Conservation (phyloP, 192 early-diverging fungal genomes). For the Dissophora ornata region DNA sequence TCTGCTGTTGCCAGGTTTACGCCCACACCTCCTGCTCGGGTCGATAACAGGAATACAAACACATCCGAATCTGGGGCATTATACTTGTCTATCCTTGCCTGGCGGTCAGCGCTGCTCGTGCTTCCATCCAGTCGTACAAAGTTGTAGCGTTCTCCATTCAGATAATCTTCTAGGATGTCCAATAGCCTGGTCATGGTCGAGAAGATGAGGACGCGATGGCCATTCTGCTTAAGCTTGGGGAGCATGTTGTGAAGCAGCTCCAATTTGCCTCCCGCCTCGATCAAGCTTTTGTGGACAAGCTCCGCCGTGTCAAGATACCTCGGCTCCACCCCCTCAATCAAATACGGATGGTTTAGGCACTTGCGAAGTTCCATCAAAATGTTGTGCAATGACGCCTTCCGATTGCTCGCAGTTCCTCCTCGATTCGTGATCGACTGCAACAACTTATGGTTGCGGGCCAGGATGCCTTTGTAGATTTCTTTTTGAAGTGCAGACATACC, state of each 20-base stretch:
- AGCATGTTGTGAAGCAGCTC: slow-evolving; percentile 74
- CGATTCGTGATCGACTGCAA: slow-evolving; percentile 61
- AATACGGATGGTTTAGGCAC: slow-evolving; percentile 77
- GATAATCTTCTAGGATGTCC: slow-evolving; percentile 82
- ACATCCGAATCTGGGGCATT: slow-evolving; percentile 70
- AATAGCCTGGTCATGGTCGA: slow-evolving; percentile 87
- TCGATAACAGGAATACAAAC: slow-evolving; percentile 76
- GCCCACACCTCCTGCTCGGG: slow-evolving; percentile 81
- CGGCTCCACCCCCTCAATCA: slow-evolving; percentile 67
- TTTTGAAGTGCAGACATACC: slow-evolving; percentile 75
- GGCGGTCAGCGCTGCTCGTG: slow-evolving; percentile 60
- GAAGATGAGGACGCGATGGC: slow-evolving; percentile 83
- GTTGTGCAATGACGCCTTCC: slow-evolving; percentile 54
- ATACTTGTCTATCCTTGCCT: slow-evolving; percentile 71
- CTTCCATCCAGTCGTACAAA: slow-evolving; percentile 78
- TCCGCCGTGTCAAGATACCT: slow-evolving; percentile 42
- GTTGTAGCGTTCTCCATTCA: slow-evolving; percentile 61
- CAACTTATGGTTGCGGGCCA: slow-evolving; percentile 64
- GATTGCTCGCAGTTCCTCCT: slow-evolving; percentile 35
- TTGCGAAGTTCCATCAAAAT: slow-evolving; percentile 78
- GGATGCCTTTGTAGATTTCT: slow-evolving; percentile 73
- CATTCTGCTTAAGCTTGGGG: slow-evolving; percentile 65
- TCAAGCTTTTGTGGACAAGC: slow-evolving; percentile 62
- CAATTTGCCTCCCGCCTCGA: slow-evolving; percentile 75
- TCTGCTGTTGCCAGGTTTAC: slow-evolving; percentile 81